Evolutionary conservation across 192 early-diverging fungal species (phyloP), one percentile per base, ranked within the genome.

Genomic region (Polychytrium aggregatum): DNA sequence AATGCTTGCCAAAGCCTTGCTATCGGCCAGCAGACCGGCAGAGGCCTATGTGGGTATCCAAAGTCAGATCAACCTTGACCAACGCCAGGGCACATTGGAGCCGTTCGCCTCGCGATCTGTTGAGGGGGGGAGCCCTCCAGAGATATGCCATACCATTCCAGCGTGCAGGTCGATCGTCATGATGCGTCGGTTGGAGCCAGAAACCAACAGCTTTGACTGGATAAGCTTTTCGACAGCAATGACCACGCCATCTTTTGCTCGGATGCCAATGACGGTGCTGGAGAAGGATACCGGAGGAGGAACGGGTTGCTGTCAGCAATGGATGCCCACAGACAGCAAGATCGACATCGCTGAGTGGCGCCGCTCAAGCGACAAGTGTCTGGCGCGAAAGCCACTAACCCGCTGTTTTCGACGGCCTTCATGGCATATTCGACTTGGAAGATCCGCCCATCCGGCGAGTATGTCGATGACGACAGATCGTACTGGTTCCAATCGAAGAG

Each of bases 401-500:
- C 93, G 66, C 89, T 90, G 78, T 97, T 96, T 56, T 99, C 93
- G 10, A 97, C 93, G 33, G 96, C 93, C 65, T 97, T 97, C 51
- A 76, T 64, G 29, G 96, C 96, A 60, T 99, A 99, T 72, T 99
- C 96, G 33, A 97, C 87, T 71, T 99, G 96, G 72, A 96, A 99
- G 52, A 99, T 84, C 46, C 94, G 83, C 46, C 96, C 96, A 68
- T 99, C 96, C 28, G 94, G 93, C 29, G 96, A 96, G 64, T 99
- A 99, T 27, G 96, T 99, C 58, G 91, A 92, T 31, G 92, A 84
- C 26, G 90, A 93, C 42, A 97, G 75, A 70, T 99, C 96, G 60
- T 99, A 99, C 56, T 56, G 45, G n/a, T n/a, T n/a, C n/a, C n/a
- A n/a, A n/a, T n/a, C n/a, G n/a, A n/a, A n/a, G n/a, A 4, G 27